Evolutionary conservation across 495 filamentous ascomycete genomes (phyloP).

Genomic region (Lasiosphaeris hirsuta): DNA sequence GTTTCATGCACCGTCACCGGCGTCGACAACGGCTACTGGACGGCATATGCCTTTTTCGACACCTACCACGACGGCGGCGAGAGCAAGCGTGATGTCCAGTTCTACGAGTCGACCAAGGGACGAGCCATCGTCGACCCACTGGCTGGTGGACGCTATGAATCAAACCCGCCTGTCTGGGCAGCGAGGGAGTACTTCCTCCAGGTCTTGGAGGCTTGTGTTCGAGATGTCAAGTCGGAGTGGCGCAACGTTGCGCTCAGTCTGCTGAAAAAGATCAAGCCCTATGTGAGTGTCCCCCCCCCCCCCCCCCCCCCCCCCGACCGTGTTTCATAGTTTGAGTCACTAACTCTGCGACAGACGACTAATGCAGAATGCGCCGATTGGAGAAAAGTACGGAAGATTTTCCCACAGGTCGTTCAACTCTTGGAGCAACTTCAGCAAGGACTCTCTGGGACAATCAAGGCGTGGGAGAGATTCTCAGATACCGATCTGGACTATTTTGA

Average conservation of each 20-base stretch:
- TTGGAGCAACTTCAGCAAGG: slow-evolving; percentile 12
- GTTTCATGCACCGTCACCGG: slow-evolving; percentile 19
- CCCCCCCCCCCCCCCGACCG: too few relatives aligned
- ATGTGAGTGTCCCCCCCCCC: slow-evolving; percentile 1
- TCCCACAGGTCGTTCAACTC: slow-evolving; percentile 4
- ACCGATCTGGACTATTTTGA: slow-evolving; percentile 16
- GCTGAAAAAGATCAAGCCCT: slow-evolving; percentile 7
- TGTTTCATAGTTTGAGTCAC: not conserved
- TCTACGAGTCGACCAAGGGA: slow-evolving; percentile 3
- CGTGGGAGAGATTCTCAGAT: slow-evolving; percentile 19
- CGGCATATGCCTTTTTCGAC: slow-evolving; percentile 21
- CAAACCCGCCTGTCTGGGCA: not conserved
- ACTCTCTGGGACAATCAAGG: not conserved
- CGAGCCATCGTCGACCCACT: slow-evolving; percentile 2
- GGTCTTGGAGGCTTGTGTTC: slow-evolving; percentile 9
- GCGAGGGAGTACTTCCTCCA: slow-evolving; percentile 21
- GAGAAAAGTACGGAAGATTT: not conserved
- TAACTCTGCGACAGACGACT: not conserved
- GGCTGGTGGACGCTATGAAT: not conserved
- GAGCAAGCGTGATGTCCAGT: slow-evolving; percentile 11
- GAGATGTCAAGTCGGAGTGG: slow-evolving; percentile 16
- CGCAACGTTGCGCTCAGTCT: slow-evolving; percentile 5
- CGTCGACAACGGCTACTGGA: slow-evolving; percentile 17
- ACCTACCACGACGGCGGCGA: slow-evolving; percentile 20
- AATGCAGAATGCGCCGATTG: not conserved